Evolutionary conservation across 2,329 filamentous ascomycete genomes (phyloP), one percentile per base, ranked within the genome.

Genomic region (Camptophora hylomeconis): DNA sequence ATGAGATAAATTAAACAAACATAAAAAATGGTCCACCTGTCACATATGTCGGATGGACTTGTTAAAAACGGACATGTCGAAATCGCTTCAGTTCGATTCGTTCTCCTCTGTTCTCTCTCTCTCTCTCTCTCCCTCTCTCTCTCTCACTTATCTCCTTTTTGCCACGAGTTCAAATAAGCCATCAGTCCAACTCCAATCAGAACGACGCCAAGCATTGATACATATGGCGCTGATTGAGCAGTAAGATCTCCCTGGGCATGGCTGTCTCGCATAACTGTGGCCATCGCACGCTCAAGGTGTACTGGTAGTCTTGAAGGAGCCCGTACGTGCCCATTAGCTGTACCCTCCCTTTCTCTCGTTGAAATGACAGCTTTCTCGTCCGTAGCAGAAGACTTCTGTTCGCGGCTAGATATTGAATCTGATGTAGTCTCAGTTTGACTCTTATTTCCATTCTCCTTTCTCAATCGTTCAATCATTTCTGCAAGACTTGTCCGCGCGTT

Each of bases 81-180:
- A n/a, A n/a, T n/a, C n/a, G n/a, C n/a, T n/a, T n/a, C n/a, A n/a
- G n/a, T n/a, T n/a, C n/a, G n/a, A n/a, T n/a, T n/a, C n/a, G n/a
- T n/a, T n/a, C n/a, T n/a, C n/a, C n/a, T n/a, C n/a, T n/a, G n/a
- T n/a, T n/a, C n/a, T n/a, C n/a, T n/a, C n/a, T n/a, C n/a, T n/a
- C n/a, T n/a, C n/a, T n/a, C n/a, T n/a, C n/a, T n/a, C n/a, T n/a
- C n/a, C n/a, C n/a, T n/a, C n/a, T n/a, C n/a, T n/a, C n/a, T n/a
- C n/a, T 15, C 23, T 51, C 50, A 65, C 49, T 56, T 57, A 36
- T 67, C 64, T 31, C 58, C 51, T 45, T 63, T 65, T 46, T 83
- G 78, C 80, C 80, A 87, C 28, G 78, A 77, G 47, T 89, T 89
- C 43, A 89, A 65, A 54, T 84, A 86, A 22, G 79, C 80, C 81